phyloP scores from a whole-genome alignment of 139 green algal species.

The Picochlorum sp. region DNA sequence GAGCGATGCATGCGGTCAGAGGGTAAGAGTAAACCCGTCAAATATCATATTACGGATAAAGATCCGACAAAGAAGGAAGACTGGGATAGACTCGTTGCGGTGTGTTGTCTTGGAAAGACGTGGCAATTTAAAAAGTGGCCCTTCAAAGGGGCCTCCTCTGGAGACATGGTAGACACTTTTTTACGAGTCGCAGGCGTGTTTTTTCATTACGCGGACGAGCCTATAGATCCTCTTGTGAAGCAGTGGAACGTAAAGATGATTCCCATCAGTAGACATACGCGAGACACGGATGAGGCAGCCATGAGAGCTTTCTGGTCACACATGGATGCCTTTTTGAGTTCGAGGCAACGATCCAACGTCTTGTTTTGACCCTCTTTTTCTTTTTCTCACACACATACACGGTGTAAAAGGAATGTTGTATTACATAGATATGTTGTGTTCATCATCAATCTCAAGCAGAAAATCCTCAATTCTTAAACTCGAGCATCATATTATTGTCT shows the following conservation, averaged over 20 bases:
- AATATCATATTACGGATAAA: slow-evolving; percentile 45
- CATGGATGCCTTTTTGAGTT: slow-evolving; percentile 12
- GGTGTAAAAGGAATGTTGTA: background rate
- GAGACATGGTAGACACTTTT: slow-evolving; percentile 41
- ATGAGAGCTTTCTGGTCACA: slow-evolving; percentile 7
- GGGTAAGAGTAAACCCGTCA: slow-evolving; percentile 5
- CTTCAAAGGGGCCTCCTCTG: slow-evolving; percentile 38
- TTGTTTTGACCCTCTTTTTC: background rate
- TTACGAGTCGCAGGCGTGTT: slow-evolving; percentile 23
- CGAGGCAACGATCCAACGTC: background rate
- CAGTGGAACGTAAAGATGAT: slow-evolving; percentile 42
- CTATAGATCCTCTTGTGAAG: slow-evolving; percentile 23
- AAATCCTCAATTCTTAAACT: slow-evolving; percentile 40
- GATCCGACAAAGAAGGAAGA: slow-evolving; percentile 25
- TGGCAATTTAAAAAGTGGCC: slow-evolving; percentile 72
- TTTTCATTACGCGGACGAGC: slow-evolving; percentile 38
- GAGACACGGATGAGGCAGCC: slow-evolving; percentile 24
- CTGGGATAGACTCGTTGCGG: slow-evolving; percentile 56
- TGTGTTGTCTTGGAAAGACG: slow-evolving; percentile 53
- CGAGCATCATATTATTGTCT: slow-evolving; percentile 95
- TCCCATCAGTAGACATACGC: slow-evolving; percentile 15
- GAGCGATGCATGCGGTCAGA: background rate
- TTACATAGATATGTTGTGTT: background rate
- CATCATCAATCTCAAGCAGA: background rate
- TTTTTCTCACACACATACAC: background rate